Percentiles rank a stretch among this genome's conserved stretches.
These are phyloP conservation scores for Xylogone sp. DNA, from an alignment of 2,329 filamentous ascomycete species.

Conservation along the genomic window DNA sequence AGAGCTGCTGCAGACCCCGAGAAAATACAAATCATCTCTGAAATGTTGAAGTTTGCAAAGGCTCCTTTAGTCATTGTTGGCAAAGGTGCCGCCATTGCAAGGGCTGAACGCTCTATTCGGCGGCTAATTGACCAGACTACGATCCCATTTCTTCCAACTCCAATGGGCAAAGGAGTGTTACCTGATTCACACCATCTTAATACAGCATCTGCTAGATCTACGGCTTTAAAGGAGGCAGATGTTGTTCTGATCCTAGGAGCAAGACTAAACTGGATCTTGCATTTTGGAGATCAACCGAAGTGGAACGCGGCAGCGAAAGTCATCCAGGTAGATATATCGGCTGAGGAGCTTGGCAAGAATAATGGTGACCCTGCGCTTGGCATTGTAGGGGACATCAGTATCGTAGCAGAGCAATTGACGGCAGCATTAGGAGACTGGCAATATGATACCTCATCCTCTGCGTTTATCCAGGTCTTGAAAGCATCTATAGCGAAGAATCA, in stretches of 20 bases:
- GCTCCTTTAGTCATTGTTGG: slow-evolving; percentile 50
- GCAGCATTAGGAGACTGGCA: slow-evolving; percentile 38
- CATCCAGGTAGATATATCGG: slow-evolving; percentile 51
- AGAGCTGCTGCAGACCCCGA: slow-evolving; percentile 40
- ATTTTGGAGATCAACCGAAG: slow-evolving; percentile 51
- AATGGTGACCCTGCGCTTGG: slow-evolving; percentile 42
- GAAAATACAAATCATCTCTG: slow-evolving; percentile 36
- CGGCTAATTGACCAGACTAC: slow-evolving; percentile 41
- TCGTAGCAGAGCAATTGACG: slow-evolving; percentile 43
- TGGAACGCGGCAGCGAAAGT: slow-evolving; percentile 46
- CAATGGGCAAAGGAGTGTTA: slow-evolving; percentile 56
- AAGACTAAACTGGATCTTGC: slow-evolving; percentile 55
- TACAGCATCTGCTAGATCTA: slow-evolving; percentile 47
- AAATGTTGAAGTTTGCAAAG: slow-evolving; percentile 42
- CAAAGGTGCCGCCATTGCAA: slow-evolving; percentile 52
- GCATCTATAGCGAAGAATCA: slow-evolving; percentile 42
- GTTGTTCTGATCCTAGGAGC: slow-evolving; percentile 52
- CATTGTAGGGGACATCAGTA: slow-evolving; percentile 47
- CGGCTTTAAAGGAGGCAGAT: slow-evolving; percentile 49
- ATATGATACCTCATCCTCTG: slow-evolving; percentile 32
- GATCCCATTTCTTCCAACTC: slow-evolving; percentile 53
- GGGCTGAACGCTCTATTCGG: slow-evolving; percentile 42
- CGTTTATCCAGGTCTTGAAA: slow-evolving; percentile 30
- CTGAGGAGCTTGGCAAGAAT: slow-evolving; percentile 54
- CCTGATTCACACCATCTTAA: slow-evolving; percentile 50